Conservation (phyloP, 2,329 filamentous ascomycete genomes). For the Volutella citrinella region DNA sequence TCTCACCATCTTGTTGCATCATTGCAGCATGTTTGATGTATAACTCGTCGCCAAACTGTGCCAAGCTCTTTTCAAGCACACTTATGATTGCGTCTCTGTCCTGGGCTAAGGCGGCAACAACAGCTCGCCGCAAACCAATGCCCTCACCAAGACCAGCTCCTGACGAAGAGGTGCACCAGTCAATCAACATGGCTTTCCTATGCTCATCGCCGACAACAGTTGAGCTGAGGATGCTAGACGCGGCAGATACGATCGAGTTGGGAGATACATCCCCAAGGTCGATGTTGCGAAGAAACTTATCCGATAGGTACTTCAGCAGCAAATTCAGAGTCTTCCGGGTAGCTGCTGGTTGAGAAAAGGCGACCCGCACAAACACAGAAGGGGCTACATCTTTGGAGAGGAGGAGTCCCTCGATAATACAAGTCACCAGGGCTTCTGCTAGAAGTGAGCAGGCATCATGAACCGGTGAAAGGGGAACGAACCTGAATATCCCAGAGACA, state of each 20-base stretch:
- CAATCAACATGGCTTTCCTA: conserved; percentile 53
- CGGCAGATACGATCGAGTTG: conserved; percentile 49
- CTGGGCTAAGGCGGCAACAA: conserved; percentile 55
- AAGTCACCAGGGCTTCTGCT: conserved; percentile 42
- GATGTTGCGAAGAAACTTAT: conserved; percentile 39
- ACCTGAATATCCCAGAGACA: conserved; percentile 74
- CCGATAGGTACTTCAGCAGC: conserved; percentile 41
- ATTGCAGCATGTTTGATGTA: conserved; percentile 83
- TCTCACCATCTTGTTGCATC: conserved; percentile 82
- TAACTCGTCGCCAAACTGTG: conserved; percentile 78
- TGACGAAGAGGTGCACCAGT: conserved; percentile 63
- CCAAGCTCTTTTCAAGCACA: conserved; percentile 66
- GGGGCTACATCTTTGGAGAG: conserved; percentile 24
- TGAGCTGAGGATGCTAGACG: conserved; percentile 52
- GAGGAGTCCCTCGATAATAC: conserved; percentile 35
- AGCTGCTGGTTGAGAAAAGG: conserved; percentile 24
- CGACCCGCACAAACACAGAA: conserved; percentile 27
- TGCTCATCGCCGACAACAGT: conserved; percentile 46
- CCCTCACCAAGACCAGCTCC: conserved; percentile 64
- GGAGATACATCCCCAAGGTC: conserved; percentile 28
- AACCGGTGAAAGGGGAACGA: no score
- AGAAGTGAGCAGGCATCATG: no score
- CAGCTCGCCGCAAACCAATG: conserved; percentile 64
- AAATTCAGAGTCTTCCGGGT: conserved; percentile 24
- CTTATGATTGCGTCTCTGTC: conserved; percentile 49